A percentile compares a stretch with the other conserved stretches of the same genome.
phyloP scores from a whole-genome alignment of 768 basidiomycete species.

The Podaxis sp. region DNA sequence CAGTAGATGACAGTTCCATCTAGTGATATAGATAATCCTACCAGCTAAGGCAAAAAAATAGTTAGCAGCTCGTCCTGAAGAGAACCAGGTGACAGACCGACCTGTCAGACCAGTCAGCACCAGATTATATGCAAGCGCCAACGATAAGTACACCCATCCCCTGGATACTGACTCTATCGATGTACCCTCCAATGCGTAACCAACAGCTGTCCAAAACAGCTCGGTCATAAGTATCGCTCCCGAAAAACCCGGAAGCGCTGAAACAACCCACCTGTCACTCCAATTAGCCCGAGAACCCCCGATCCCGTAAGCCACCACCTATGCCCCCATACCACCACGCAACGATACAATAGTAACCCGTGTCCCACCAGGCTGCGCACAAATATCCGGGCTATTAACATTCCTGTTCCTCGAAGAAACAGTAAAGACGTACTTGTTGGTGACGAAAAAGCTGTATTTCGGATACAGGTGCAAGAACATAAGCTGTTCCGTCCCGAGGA shows the following conservation, averaged over 20 bases:
- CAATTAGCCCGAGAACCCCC: constrained; percentile 29
- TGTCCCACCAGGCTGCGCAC: constrained; percentile 31
- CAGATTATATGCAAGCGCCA: constrained; percentile 35
- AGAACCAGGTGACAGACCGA: constrained; percentile 16
- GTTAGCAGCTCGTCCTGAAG: not conserved
- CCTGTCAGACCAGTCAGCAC: constrained; percentile 34
- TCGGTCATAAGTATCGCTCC: not conserved
- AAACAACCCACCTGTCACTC: constrained; percentile 30
- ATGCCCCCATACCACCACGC: constrained; percentile 38
- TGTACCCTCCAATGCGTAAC: constrained; percentile 21
- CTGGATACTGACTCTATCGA: constrained; percentile 18
- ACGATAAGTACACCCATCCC: constrained; percentile 32
- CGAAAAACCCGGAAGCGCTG: not conserved
- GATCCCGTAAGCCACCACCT: constrained; percentile 28
- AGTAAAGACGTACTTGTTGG: constrained; percentile 34
- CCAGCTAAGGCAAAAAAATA: constrained; percentile 25
- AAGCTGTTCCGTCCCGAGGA: constrained; percentile 20
- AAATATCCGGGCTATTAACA: not conserved
- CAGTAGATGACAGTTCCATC: constrained; percentile 25
- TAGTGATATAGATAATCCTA: constrained; percentile 34
- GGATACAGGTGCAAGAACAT: constrained; percentile 26
- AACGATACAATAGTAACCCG: constrained; percentile 35
- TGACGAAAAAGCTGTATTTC: constrained; percentile 36
- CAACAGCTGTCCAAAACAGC: constrained; percentile 18
- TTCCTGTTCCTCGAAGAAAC: not conserved